Evolutionary conservation across 2,329 filamentous ascomycete genomes (phyloP), one percentile per base, ranked within the genome.

Genomic region (Fusarium poae): DNA sequence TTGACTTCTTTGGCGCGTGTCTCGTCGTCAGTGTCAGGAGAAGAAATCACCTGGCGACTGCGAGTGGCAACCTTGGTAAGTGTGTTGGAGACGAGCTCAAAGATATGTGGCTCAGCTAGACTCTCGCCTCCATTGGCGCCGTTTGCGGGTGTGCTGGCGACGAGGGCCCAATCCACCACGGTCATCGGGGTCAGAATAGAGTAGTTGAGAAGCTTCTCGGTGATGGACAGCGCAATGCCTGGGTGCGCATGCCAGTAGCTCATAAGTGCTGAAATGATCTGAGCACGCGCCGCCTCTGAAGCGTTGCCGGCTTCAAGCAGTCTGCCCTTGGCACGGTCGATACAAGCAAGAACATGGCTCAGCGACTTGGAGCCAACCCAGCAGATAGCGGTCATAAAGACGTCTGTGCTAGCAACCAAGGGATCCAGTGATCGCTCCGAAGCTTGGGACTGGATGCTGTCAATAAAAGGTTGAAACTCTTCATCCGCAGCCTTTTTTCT

Each of bases 151-250:
- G 79, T 77, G 48, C 73, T 76, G n/a, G 76, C 89, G 32, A 89
- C 84, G 15, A 99, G 85, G 1, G 93, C 93, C 96, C 96, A 99
- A 75, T 97, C 90, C 48, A 97, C 87, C 29, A 99, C 94, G 18
- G 90, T 91, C 59, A 89, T 84, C 0, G 96, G 96, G 11, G 91
- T 94, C 35, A 99, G 85, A 73, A 99, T 97, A 16, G 92, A 94
- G 82, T 97, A 99, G 82, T 98, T 99, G 72, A 99, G 90, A 7
- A 99, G 87, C 80, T 98, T 98, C 83, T 98, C 95, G 61, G 98
- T 87, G 73, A 99, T 97, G 72, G 92, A 92, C 71, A 98, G 88
- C 5, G 94, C 96, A 43, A 97, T 91, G 62, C 96, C 96, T 0
- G 95, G 94, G 74, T 99, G 95, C 32, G 95, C 91, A 46, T 88